A percentile compares a stretch with the other conserved stretches of the same genome.
phyloP scores from a whole-genome alignment of 805 yeast species.

The Candida dajiaensis region DNA sequence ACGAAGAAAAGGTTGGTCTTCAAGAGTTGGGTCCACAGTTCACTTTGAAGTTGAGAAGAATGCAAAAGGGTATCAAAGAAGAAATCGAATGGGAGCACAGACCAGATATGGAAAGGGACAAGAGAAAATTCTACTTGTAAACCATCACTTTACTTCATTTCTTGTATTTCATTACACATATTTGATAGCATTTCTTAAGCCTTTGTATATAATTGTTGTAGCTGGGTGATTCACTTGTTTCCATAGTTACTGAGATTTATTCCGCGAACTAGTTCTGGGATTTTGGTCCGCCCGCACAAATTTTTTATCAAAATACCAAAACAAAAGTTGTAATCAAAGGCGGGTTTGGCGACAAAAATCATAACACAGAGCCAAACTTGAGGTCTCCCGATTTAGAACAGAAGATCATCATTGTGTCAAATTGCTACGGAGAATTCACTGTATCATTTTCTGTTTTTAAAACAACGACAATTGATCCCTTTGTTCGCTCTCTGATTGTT shows the following conservation, averaged over 20 bases:
- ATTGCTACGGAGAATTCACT: not conserved
- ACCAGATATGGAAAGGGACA: slow-evolving; percentile 94
- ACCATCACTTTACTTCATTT: not conserved
- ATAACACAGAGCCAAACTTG: not conserved
- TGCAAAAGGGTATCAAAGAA: slow-evolving; percentile 87
- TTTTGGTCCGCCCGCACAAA: not conserved
- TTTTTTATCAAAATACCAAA: not conserved
- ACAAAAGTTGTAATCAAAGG: no score
- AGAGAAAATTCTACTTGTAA: slow-evolving; percentile 82
- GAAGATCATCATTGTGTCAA: not conserved
- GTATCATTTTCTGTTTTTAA: not conserved
- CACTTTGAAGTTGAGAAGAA: slow-evolving; percentile 78
- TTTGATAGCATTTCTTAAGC: not conserved
- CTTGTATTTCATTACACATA: not conserved
- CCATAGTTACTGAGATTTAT: not conserved
- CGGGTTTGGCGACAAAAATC: not conserved
- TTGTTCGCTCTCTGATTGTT: not conserved
- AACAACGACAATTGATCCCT: not conserved
- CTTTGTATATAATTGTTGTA: no score
- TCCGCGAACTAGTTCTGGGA: not conserved
- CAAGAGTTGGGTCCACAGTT: slow-evolving; percentile 98
- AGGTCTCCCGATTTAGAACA: not conserved
- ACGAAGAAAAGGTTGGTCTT: slow-evolving; percentile 88
- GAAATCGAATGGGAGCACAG: slow-evolving; percentile 96
- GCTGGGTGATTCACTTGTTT: not conserved